phyloP scores from a whole-genome alignment of 164 flowering plant species.

The Vitis rotundifolia region DNA sequence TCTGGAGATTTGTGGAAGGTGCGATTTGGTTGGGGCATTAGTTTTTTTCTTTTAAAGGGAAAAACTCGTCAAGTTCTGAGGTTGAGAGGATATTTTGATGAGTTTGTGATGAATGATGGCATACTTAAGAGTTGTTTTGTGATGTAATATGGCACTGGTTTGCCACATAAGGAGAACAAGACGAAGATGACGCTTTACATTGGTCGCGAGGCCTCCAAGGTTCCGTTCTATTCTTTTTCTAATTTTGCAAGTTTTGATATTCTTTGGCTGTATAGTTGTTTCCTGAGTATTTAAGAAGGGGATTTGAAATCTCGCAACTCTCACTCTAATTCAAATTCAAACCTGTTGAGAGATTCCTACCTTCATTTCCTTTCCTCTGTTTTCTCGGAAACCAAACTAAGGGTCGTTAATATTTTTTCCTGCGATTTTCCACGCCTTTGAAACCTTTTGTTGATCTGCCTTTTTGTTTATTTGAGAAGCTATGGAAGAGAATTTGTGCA shows the following conservation, averaged over 20 bases:
- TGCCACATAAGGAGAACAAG: slow-evolving; percentile 18
- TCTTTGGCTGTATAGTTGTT: too few relatives aligned
- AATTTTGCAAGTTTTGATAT: too few relatives aligned
- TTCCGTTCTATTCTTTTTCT: slow-evolving; percentile 17
- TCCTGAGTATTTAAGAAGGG: too few relatives aligned
- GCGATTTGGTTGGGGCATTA: too few relatives aligned
- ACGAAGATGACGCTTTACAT: slow-evolving; percentile 78
- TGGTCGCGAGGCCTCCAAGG: slow-evolving; percentile 96
- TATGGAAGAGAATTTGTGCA: slow-evolving; percentile 88
- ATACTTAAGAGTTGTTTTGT: slow-evolving; percentile 28
- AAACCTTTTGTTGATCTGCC: slow-evolving; percentile 5
- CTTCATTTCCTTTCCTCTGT: neutral
- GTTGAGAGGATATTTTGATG: neutral
- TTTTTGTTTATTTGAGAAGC: slow-evolving; percentile 35
- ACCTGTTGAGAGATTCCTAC: neutral
- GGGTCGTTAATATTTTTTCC: neutral
- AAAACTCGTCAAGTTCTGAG: too few relatives aligned
- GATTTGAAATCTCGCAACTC: too few relatives aligned
- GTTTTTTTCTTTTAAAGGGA: too few relatives aligned
- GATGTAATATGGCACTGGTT: slow-evolving; percentile 59
- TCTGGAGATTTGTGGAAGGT: too few relatives aligned
- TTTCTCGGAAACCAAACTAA: neutral
- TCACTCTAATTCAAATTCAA: too few relatives aligned
- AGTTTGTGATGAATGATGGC: slow-evolving; percentile 27
- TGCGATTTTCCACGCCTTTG: neutral